Conservation (phyloP, 2,329 filamentous ascomycete species). For the Magnaporthales sp. region DNA sequence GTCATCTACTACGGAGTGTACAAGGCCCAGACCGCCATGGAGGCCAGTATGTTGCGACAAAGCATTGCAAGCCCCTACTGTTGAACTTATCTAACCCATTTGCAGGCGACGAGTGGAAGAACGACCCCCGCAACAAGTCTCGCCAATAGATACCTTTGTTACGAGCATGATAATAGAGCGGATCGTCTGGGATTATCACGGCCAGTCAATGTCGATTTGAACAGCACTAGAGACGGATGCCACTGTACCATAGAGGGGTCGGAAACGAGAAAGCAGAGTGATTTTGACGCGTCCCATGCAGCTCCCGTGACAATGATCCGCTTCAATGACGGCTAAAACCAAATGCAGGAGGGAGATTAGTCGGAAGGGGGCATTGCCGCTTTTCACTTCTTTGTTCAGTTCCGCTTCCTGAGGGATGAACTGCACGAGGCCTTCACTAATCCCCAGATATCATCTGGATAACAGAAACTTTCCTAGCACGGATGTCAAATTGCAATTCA, state of each 20-base stretch:
- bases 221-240: slow-evolving; percentile 1
- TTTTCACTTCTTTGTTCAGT: neutral
- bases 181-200: neutral
- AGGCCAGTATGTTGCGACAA: slow-evolving; percentile 54
- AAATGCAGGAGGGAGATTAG: neutral
- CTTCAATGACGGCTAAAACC: neutral
- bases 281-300: neutral
- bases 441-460: neutral
- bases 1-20: slow-evolving; percentile 91
- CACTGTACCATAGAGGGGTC: slow-evolving; percentile 9
- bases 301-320: neutral
- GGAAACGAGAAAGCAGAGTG: neutral
- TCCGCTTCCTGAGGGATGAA: neutral
- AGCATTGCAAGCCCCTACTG: slow-evolving; percentile 2
- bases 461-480: slow-evolving; percentile 51
- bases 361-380: neutral
- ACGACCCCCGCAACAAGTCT: slow-evolving; percentile 84
- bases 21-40: slow-evolving; percentile 67
- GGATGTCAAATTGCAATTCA: slow-evolving; percentile 99
- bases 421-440: neutral
- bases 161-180: neutral
- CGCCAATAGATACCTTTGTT: slow-evolving; percentile 27
- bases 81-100: slow-evolving; percentile 7
- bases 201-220: neutral
- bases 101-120: slow-evolving; percentile 87